Evolutionary conservation across 768 basidiomycete species (phyloP).

Genomic region (Boletus pseudopeckii): DNA sequence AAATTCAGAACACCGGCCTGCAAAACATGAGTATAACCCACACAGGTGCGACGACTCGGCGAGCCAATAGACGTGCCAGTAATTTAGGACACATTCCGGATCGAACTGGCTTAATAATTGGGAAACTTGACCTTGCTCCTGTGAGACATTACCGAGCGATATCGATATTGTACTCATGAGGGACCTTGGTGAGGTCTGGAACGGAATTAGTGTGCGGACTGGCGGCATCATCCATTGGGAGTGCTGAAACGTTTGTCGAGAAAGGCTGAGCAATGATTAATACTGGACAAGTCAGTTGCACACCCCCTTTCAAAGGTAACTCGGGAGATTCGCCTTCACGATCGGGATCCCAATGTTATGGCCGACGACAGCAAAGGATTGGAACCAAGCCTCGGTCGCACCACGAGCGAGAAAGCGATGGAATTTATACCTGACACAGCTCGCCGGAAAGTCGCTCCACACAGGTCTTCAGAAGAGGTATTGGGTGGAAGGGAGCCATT

Average conservation of each 20-base stretch:
- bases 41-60: too few relatives aligned
- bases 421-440: neutral
- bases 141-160: neutral
- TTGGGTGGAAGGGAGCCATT: neutral
- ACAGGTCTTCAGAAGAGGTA: too few relatives aligned
- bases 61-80: too few relatives aligned
- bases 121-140: neutral
- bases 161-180: neutral
- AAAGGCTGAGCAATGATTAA: neutral
- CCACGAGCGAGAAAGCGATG: too few relatives aligned
- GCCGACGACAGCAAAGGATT: neutral
- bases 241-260: neutral
- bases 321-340: neutral
- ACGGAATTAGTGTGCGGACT: neutral
- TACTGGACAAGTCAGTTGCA: neutral
- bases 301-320: neutral
- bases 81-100: neutral
- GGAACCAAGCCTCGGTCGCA: neutral
- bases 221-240: neutral
- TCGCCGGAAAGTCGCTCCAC: neutral
- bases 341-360: neutral
- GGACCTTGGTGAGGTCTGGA: neutral
- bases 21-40: too few relatives aligned
- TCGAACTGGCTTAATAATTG: neutral
- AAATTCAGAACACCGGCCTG: too few relatives aligned